These are phyloP conservation scores for Phallus indusiatus DNA, from an alignment of 768 basidiomycete species.

Conservation along the genomic window DNA sequence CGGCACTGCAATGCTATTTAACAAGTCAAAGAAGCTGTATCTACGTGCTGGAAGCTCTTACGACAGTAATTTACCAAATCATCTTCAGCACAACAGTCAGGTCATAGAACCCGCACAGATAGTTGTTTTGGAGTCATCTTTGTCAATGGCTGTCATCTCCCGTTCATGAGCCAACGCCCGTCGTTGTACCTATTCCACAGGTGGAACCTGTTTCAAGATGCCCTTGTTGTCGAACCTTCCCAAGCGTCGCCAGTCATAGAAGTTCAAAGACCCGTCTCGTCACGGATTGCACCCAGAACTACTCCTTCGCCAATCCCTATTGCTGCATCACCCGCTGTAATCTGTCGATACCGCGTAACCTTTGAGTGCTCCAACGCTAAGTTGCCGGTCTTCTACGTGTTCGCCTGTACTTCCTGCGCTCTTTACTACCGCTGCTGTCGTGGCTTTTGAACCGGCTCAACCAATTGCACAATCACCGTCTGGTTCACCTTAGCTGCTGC, in stretches of 20 bases:
- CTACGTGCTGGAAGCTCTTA: too few relatives aligned
- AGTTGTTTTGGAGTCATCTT: not conserved
- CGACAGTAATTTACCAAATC: slow-evolving; percentile 2
- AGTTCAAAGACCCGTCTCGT: not conserved
- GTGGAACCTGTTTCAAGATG: slow-evolving; percentile 14
- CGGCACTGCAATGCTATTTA: too few relatives aligned
- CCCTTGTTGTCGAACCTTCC: slow-evolving; percentile 7
- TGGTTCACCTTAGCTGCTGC: slow-evolving; percentile 81
- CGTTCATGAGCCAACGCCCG: slow-evolving; percentile 11
- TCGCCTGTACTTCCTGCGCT: slow-evolving; percentile 17
- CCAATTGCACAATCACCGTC: slow-evolving; percentile 17
- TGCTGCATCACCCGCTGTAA: slow-evolving; percentile 25
- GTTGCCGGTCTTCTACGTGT: slow-evolving; percentile 13
- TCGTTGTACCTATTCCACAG: slow-evolving; percentile 17
- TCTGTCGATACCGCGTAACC: slow-evolving; percentile 16
- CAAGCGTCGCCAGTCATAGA: not conserved
- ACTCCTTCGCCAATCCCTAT: slow-evolving; percentile 30
- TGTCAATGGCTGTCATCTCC: slow-evolving; percentile 8
- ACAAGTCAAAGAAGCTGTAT: too few relatives aligned
- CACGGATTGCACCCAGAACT: slow-evolving; percentile 20
- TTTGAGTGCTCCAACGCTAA: not conserved
- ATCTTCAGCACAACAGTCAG: slow-evolving; percentile 2
- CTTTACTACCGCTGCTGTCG: slow-evolving; percentile 13
- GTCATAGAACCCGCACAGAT: not conserved
- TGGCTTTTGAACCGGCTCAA: slow-evolving; percentile 21